These are phyloP conservation scores for Colletotrichum gloeosporioides DNA, from an alignment of 2,329 filamentous ascomycete species.

Conservation along the genomic window DNA sequence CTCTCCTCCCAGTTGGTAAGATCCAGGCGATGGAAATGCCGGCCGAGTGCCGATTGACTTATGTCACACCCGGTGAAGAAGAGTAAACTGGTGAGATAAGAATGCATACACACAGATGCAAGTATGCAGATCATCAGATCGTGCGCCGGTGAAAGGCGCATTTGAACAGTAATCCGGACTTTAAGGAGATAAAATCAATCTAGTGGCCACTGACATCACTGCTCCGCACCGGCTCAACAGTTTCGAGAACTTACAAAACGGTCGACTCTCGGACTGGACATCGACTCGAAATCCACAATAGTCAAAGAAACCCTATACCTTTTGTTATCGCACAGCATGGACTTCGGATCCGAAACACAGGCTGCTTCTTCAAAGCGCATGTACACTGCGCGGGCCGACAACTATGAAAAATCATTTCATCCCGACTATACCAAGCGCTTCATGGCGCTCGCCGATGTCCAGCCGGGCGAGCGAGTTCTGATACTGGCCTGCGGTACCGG, in stretches of 20 bases:
- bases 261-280: neutral
- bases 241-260: neutral
- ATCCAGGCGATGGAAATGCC: neutral
- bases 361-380: constrained; percentile 30
- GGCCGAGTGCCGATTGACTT: neutral
- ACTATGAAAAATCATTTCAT: constrained; percentile 39
- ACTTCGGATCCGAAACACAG: constrained; percentile 24
- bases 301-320: neutral
- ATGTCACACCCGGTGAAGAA: neutral
- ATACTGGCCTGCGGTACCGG: constrained; percentile 40
- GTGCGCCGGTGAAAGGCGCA: neutral
- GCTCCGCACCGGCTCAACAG: neutral
- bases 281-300: neutral
- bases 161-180: neutral
- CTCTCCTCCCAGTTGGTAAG: neutral
- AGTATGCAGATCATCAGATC: neutral
- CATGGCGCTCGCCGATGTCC: constrained; percentile 28
- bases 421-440: constrained; percentile 34
- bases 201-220: neutral
- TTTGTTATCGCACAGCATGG: neutral
- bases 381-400: constrained; percentile 33
- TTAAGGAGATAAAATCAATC: neutral
- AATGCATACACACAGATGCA: neutral
- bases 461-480: constrained; percentile 31
- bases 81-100: neutral